These are phyloP conservation scores for Flaveria bidentis DNA, from an alignment of 129 eudicot genomes.

Conservation along the genomic window DNA sequence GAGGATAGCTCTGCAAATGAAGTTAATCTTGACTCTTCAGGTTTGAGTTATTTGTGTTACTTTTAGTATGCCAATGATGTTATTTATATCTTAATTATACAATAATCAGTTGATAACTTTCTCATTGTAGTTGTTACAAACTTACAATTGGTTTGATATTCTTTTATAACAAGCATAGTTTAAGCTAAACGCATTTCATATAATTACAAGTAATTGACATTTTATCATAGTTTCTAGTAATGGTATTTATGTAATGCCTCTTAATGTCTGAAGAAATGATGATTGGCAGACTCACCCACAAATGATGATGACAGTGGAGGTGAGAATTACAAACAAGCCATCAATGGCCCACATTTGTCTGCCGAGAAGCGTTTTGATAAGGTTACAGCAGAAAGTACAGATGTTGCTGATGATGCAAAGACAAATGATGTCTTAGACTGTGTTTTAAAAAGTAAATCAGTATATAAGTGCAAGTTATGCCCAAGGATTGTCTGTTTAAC, in stretches of 20 bases:
- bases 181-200: neutral
- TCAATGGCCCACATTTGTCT: neutral
- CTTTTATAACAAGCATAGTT: neutral
- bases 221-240: neutral
- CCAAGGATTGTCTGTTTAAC: conserved; percentile 88
- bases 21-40: conserved; percentile 78
- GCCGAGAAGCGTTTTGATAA: conserved; percentile 21
- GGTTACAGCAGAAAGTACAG: conserved; percentile 2
- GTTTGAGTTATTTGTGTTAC: conserved; percentile 36
- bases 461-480: conserved; percentile 88
- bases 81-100: neutral
- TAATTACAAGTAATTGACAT: neutral
- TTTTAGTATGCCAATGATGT: neutral
- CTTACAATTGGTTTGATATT: neutral
- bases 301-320: conserved; percentile 52
- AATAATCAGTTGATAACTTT: neutral
- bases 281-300: conserved; percentile 59
- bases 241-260: neutral
- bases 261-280: conserved; percentile 11
- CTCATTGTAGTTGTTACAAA: neutral
- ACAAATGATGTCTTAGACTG: conserved; percentile 42
- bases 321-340: conserved; percentile 25
- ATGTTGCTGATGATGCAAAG: conserved; percentile 34
- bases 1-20: conserved; percentile 87
- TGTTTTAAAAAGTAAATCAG: conserved; percentile 76